Percentiles rank a stretch among this genome's conserved stretches.
Conservation (phyloP, 2,329 filamentous ascomycete genomes). For the Fusarium secorum region DNA sequence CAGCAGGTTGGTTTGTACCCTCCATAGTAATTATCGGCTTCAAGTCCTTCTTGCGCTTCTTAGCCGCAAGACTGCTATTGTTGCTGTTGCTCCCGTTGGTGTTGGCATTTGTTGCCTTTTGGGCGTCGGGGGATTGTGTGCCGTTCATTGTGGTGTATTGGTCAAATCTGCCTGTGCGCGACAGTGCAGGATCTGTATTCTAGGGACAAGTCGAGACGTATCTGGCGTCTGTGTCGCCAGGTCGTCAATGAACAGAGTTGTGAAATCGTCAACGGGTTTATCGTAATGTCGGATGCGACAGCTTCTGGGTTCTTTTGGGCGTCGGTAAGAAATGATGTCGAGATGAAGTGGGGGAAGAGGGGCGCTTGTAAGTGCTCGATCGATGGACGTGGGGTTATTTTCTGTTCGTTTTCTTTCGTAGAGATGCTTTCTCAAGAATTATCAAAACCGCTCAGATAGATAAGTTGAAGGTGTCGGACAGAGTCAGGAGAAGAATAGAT, state of each 20-base stretch:
- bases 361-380: constrained; percentile 37
- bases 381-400: not conserved
- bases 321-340: constrained; percentile 12
- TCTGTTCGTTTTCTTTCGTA: not conserved
- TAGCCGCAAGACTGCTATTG: constrained; percentile 49
- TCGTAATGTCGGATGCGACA: constrained; percentile 23
- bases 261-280: constrained; percentile 10
- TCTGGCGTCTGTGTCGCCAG: constrained; percentile 3
- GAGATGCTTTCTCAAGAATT: not conserved
- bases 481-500: not conserved
- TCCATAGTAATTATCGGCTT: constrained; percentile 81
- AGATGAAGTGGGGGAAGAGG: constrained; percentile 32
- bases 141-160: constrained; percentile 37
- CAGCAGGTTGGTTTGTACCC: constrained; percentile 48
- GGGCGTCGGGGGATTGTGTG: constrained; percentile 43
- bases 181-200: not conserved
- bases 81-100: constrained; percentile 44
- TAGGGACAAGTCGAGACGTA: not conserved
- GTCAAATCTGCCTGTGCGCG: constrained; percentile 13
- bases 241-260: constrained; percentile 23
- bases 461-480: not conserved
- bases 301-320: constrained; percentile 11
- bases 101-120: constrained; percentile 42
- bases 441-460: not conserved
- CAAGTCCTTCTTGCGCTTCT: constrained; percentile 80